phyloP scores from a whole-genome alignment of 75 land plant genomes.

The Pinus albicaulis region DNA sequence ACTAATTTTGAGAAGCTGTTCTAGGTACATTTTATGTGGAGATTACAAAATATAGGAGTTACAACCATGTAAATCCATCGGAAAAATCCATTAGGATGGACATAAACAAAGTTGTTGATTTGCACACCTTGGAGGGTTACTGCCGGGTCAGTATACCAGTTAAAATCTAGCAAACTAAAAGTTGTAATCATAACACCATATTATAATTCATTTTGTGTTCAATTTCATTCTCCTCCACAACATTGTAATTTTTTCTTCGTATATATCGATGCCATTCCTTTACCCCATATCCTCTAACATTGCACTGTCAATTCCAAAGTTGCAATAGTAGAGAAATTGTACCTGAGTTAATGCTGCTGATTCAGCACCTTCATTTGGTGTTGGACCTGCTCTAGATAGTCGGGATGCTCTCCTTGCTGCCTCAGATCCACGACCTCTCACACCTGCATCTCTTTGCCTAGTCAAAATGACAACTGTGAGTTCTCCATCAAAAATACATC shows the following conservation, averaged over 20 bases:
- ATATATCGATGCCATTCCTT: background rate
- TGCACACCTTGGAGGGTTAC: background rate
- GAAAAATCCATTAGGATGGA: background rate
- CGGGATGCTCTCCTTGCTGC: constrained; percentile 39
- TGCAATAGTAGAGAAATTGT: background rate
- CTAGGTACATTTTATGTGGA: background rate
- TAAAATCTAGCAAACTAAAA: background rate
- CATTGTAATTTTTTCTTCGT: background rate
- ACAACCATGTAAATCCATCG: background rate
- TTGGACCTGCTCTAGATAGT: constrained; percentile 39
- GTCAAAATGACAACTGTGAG: constrained; percentile 1
- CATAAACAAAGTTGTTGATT: background rate
- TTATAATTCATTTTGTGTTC: background rate
- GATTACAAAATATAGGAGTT: background rate
- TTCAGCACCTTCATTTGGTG: constrained; percentile 57
- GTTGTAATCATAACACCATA: background rate
- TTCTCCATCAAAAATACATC: background rate
- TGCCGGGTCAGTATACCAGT: background rate
- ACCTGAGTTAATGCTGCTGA: constrained; percentile 20
- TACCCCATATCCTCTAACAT: background rate
- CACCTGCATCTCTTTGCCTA: constrained; percentile 44
- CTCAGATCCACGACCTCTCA: constrained; percentile 39
- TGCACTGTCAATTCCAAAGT: background rate
- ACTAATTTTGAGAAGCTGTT: background rate
- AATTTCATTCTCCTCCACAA: background rate